Percentiles rank a stretch among this genome's conserved stretches.
Conservation (phyloP, 1,139 yeast species). For the Yamadazyma friedrichii region DNA sequence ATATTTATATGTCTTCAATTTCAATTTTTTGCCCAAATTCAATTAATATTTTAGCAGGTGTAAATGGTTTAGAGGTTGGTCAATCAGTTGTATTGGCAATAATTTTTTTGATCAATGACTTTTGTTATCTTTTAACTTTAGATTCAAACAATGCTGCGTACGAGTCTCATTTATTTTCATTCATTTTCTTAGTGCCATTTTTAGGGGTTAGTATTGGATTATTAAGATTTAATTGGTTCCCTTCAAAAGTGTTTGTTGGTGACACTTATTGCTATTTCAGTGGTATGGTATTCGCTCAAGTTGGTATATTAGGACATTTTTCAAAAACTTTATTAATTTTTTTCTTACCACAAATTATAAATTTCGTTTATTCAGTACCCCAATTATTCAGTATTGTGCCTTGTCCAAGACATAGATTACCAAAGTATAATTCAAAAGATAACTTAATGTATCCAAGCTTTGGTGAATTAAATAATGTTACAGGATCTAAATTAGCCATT, state of each 20-base stretch:
- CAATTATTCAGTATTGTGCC: slow-evolving; percentile 84
- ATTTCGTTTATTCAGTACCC: slow-evolving; percentile 85
- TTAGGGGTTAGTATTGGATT: slow-evolving; percentile 81
- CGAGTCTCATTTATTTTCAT: slow-evolving; percentile 81
- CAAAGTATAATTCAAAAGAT: slow-evolving; percentile 64
- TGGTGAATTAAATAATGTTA: slow-evolving; percentile 25
- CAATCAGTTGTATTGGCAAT: slow-evolving; percentile 80
- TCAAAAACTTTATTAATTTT: slow-evolving; percentile 86
- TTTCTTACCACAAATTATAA: slow-evolving; percentile 86
- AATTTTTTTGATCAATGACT: slow-evolving; percentile 72
- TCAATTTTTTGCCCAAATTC: slow-evolving; percentile 95
- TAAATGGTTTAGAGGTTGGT: slow-evolving; percentile 95
- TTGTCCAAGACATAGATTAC: slow-evolving; percentile 94
- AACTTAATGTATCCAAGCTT: slow-evolving; percentile 73
- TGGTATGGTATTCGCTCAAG: slow-evolving; percentile 98
- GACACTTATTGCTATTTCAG: slow-evolving; percentile 97
- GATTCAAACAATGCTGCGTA: slow-evolving; percentile 55
- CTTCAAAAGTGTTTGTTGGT: slow-evolving; percentile 92
- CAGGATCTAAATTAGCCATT: neutral
- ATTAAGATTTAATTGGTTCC: slow-evolving; percentile 81
- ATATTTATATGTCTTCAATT: slow-evolving; percentile 84
- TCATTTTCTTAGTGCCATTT: slow-evolving; percentile 79
- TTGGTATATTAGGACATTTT: slow-evolving; percentile 93
- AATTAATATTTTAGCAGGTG: slow-evolving; percentile 94
- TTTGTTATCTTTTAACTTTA: slow-evolving; percentile 56